These are phyloP conservation scores for Conoideocrella luteorostrata DNA, from an alignment of 2,329 filamentous ascomycete species.

Conservation along the genomic window DNA sequence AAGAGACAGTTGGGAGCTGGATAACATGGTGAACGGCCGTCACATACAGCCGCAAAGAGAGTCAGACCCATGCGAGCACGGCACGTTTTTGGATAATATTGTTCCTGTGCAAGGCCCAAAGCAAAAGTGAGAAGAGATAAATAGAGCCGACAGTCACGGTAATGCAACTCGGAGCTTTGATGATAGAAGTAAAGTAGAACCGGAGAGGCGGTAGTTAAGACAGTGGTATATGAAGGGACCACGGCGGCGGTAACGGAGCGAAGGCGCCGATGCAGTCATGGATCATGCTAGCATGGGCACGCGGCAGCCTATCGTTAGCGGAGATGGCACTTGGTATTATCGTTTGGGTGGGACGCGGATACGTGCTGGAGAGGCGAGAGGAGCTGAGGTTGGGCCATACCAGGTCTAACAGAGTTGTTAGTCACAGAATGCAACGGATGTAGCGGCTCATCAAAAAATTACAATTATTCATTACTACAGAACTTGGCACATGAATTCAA, in stretches of 20 bases:
- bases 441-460: too few species aligned
- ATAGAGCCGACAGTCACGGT: too few species aligned
- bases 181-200: too few species aligned
- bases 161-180: too few species aligned
- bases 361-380: neutral
- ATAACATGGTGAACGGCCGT: constrained; percentile 6
- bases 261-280: constrained; percentile 16
- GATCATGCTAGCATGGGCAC: constrained; percentile 6
- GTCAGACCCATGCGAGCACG: constrained; percentile 4
- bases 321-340: neutral
- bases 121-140: too few species aligned
- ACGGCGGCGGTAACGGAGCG: too few species aligned
- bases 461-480: too few species aligned
- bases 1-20: neutral
- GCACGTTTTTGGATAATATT: neutral
- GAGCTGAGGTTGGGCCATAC: too few species aligned
- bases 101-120: too few species aligned
- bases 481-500: too few species aligned
- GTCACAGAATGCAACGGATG: too few species aligned
- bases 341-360: neutral
- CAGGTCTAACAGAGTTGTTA: too few species aligned
- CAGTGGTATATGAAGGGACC: neutral
- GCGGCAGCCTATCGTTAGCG: constrained; percentile 3
- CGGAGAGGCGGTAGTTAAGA: constrained; percentile 3
- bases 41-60: constrained; percentile 4